Evolutionary conservation across 352 stramenopile genomes (phyloP).

Genomic region (Pythium volutum): DNA sequence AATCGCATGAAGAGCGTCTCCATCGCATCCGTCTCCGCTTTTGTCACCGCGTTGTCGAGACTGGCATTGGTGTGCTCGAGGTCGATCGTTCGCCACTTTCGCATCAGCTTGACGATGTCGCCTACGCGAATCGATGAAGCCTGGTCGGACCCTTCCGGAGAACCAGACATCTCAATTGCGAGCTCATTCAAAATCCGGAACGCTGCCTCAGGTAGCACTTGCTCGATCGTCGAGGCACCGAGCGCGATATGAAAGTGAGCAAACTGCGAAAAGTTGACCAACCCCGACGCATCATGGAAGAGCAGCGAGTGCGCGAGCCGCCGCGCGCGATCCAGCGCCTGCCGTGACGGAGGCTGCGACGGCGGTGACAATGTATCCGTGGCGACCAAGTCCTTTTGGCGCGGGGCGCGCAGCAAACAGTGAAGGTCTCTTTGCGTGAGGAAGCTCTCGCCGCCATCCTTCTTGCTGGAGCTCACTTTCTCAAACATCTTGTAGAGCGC

Average conservation of each 20-base stretch:
- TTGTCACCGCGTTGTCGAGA: background rate
- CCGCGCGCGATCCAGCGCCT: slow-evolving; percentile 51
- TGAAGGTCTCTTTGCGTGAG: slow-evolving; percentile 53
- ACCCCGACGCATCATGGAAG: slow-evolving; percentile 64
- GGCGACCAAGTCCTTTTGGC: slow-evolving; percentile 11
- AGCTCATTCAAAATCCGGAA: slow-evolving; percentile 72
- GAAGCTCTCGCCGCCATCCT: slow-evolving; percentile 44
- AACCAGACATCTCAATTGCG: slow-evolving; percentile 13
- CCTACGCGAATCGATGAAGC: slow-evolving; percentile 50
- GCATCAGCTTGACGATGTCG: slow-evolving; percentile 45
- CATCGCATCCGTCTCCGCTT: background rate
- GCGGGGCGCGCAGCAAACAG: slow-evolving; percentile 44
- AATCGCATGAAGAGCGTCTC: slow-evolving; percentile 22
- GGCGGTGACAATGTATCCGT: background rate
- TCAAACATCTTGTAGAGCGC: slow-evolving; percentile 75
- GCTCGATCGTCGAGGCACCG: slow-evolving; percentile 60
- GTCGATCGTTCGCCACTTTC: slow-evolving; percentile 30
- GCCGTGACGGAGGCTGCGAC: slow-evolving; percentile 1
- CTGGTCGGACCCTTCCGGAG: background rate
- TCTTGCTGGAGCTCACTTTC: slow-evolving; percentile 46
- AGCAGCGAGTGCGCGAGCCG: slow-evolving; percentile 64
- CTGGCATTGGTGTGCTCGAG: background rate
- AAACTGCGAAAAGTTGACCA: slow-evolving; percentile 89
- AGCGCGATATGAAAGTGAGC: slow-evolving; percentile 86
- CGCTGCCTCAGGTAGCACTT: slow-evolving; percentile 68